These are phyloP conservation scores for Alternaria brassicae DNA, from an alignment of 2,329 filamentous ascomycete species.

Conservation along the genomic window DNA sequence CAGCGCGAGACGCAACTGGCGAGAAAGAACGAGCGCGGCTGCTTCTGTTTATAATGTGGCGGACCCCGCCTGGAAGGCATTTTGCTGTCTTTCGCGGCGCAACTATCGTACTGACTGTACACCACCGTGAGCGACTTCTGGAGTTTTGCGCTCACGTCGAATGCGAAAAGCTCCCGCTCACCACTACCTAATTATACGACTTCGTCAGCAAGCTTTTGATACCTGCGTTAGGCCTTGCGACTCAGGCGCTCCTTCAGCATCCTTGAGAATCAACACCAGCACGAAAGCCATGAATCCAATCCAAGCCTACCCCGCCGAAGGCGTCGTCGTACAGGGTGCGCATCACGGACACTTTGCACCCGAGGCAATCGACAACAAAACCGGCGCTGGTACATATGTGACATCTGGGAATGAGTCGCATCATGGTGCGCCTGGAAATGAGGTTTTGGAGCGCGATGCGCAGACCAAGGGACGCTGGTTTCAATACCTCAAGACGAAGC, in stretches of 20 bases:
- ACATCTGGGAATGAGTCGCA: conserved; percentile 42
- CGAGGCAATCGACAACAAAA: conserved; percentile 24
- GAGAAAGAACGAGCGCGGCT: neutral
- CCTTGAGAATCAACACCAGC: neutral
- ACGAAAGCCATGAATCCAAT: conserved; percentile 18
- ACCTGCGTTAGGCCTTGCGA: neutral
- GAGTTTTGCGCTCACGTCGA: conserved; percentile 52
- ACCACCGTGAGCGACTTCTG: conserved; percentile 50
- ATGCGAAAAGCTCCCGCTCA: conserved; percentile 46
- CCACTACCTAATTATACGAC: neutral
- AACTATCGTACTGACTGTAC: conserved; percentile 10
- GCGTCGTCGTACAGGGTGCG: conserved; percentile 25
- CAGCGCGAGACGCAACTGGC: conserved; percentile 10
- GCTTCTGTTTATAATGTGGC: conserved; percentile 32
- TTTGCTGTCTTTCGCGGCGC: conserved; percentile 12
- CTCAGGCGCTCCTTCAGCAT: neutral
- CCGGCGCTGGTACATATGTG: conserved; percentile 24
- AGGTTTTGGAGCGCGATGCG: conserved; percentile 46
- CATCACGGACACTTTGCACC: conserved; percentile 26
- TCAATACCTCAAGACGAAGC: conserved; percentile 78
- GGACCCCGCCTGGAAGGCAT: conserved; percentile 15
- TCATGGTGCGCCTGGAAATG: conserved; percentile 21
- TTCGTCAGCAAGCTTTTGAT: neutral
- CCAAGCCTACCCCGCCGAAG: conserved; percentile 19
- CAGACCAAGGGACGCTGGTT: conserved; percentile 58